These are phyloP conservation scores for Fragosphaeria purpurea DNA, from an alignment of 2,329 filamentous ascomycete species.

Conservation along the genomic window DNA sequence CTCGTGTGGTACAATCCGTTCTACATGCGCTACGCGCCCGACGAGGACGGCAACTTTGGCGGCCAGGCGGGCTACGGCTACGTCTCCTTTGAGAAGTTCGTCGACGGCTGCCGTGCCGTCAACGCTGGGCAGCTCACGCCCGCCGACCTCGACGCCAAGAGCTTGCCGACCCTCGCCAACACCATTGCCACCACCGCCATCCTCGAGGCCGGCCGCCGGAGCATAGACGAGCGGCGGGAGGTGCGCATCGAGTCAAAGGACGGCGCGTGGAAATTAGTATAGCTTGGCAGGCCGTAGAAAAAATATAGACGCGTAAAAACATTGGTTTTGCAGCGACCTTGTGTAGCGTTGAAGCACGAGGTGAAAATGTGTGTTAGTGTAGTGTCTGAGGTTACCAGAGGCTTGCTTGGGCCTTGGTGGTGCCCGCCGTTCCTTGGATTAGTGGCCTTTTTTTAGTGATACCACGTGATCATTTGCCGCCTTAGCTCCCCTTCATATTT, in stretches of 20 bases:
- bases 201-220: constrained; percentile 73
- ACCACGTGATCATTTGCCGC: too few species aligned
- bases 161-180: constrained; percentile 76
- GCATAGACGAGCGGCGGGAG: constrained; percentile 71
- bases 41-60: constrained; percentile 89
- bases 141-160: constrained; percentile 67
- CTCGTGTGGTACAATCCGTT: constrained; percentile 89
- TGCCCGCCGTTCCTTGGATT: too few species aligned
- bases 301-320: too few species aligned
- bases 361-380: too few species aligned
- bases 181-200: constrained; percentile 89
- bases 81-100: constrained; percentile 90
- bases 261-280: constrained; percentile 57
- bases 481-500: too few species aligned
- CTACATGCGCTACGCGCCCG: constrained; percentile 89
- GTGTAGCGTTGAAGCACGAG: too few species aligned
- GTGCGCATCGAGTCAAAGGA: constrained; percentile 62
- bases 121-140: constrained; percentile 65
- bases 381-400: too few species aligned
- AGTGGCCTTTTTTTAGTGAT: too few species aligned
- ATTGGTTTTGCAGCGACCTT: too few species aligned
- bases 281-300: too few species aligned
- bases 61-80: constrained; percentile 91
- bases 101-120: constrained; percentile 71
- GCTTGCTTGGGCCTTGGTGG: too few species aligned